phyloP scores from a whole-genome alignment of 2,329 filamentous ascomycete genomes.

The Sclerotiophoma versabilis region DNA sequence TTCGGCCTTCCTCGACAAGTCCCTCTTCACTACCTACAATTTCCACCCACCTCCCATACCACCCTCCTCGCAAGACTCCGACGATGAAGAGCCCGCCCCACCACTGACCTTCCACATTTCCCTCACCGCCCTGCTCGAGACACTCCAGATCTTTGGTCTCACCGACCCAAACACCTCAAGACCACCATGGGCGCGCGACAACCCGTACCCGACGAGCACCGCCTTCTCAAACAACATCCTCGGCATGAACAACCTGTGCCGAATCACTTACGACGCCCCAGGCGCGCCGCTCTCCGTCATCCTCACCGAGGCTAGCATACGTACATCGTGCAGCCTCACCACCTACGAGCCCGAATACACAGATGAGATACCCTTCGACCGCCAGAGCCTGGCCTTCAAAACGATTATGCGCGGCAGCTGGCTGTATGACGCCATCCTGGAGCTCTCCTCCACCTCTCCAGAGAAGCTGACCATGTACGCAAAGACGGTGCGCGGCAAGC shows the following conservation, averaged over 20 bases:
- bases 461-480: conserved; percentile 69
- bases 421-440: conserved; percentile 74
- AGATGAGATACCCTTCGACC: conserved; percentile 89
- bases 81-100: conserved; percentile 50
- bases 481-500: conserved; percentile 53
- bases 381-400: conserved; percentile 82
- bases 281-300: conserved; percentile 85
- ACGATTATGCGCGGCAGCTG: conserved; percentile 88
- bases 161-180: conserved; percentile 52
- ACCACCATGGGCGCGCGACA: conserved; percentile 51
- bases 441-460: conserved; percentile 73
- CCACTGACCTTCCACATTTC: conserved; percentile 81
- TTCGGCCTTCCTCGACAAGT: conserved; percentile 84
- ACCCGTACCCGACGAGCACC: conserved; percentile 63
- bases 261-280: conserved; percentile 75
- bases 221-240: conserved; percentile 85
- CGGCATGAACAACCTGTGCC: conserved; percentile 85
- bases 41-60: conserved; percentile 63
- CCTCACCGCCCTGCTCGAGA: conserved; percentile 85
- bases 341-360: conserved; percentile 74
- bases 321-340: conserved; percentile 78
- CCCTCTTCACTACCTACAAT: conserved; percentile 84
- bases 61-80: conserved; percentile 42
- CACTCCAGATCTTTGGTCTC: conserved; percentile 91
- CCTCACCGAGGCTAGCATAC: conserved; percentile 81